Conservation (phyloP, 495 filamentous ascomycete genomes). For the Xylaria cubensis region DNA sequence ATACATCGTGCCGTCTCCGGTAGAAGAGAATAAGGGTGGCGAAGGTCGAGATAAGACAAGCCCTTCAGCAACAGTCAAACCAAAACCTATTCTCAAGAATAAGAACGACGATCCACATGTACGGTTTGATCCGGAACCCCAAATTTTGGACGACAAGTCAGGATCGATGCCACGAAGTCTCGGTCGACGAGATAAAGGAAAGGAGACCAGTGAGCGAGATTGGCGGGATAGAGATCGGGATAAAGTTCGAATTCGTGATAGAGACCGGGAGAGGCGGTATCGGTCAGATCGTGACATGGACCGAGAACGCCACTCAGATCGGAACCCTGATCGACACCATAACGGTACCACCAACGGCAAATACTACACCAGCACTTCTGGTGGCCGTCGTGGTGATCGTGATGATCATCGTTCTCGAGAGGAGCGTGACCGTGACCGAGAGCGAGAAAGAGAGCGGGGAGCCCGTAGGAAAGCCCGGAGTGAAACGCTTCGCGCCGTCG, state of each 20-base stretch:
- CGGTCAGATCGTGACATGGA: constrained; percentile 37
- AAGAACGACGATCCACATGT: constrained; percentile 55
- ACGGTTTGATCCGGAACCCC: constrained; percentile 46
- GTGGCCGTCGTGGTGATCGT: constrained; percentile 16
- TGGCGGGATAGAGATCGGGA: constrained; percentile 36
- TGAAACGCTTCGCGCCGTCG: constrained; percentile 51
- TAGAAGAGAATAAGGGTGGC: constrained; percentile 7
- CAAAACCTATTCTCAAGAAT: constrained; percentile 60
- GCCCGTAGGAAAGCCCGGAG: constrained; percentile 47
- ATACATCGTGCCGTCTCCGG: constrained; percentile 52
- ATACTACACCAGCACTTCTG: constrained; percentile 14
- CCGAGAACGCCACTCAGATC: constrained; percentile 28
- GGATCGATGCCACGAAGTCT: constrained; percentile 40
- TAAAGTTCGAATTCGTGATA: constrained; percentile 29
- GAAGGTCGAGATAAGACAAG: constrained; percentile 33
- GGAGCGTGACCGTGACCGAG: constrained; percentile 15
- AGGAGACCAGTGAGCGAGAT: constrained; percentile 30
- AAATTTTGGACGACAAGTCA: constrained; percentile 44
- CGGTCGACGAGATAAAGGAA: constrained; percentile 37
- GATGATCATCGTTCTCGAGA: constrained; percentile 16
- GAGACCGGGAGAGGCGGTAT: constrained; percentile 37
- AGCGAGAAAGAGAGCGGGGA: constrained; percentile 31
- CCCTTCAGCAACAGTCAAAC: constrained; percentile 47
- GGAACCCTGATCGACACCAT: constrained; percentile 38
- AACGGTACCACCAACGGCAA: constrained; percentile 18